These are phyloP conservation scores for Hansfordia pulvinata DNA, from an alignment of 2,329 filamentous ascomycete species.

Conservation along the genomic window DNA sequence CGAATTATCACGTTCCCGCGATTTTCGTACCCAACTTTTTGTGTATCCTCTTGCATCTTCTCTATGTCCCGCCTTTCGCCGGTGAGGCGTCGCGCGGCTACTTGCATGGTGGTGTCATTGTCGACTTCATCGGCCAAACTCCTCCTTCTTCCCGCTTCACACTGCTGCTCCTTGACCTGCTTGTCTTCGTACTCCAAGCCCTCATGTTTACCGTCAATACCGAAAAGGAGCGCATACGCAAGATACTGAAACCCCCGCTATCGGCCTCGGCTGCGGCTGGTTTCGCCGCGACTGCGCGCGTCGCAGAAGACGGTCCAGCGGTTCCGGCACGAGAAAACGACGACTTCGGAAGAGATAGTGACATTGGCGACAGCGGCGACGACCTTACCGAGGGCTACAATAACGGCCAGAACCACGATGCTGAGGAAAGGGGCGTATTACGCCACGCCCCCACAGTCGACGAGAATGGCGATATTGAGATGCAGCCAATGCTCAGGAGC, in stretches of 20 bases:
- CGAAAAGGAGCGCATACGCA: conserved; percentile 42
- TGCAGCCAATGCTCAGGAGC: conserved; percentile 27
- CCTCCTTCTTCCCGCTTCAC: conserved; percentile 42
- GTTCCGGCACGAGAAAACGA: conserved; percentile 12
- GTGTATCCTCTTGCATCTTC: conserved; percentile 46
- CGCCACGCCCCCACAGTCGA: conserved; percentile 22
- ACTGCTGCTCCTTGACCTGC: conserved; percentile 39
- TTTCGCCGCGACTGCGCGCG: too few species aligned
- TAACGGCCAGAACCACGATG: conserved; percentile 35
- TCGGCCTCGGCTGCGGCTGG: conserved; percentile 8
- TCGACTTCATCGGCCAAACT: conserved; percentile 56
- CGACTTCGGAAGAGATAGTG: conserved; percentile 5
- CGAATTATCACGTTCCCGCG: conserved; percentile 43
- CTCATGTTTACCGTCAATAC: conserved; percentile 51
- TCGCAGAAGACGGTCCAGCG: too few species aligned
- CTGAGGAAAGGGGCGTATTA: conserved; percentile 39
- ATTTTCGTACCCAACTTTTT: conserved; percentile 44
- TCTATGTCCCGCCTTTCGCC: conserved; percentile 39
- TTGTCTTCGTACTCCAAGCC: conserved; percentile 44
- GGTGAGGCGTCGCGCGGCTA: conserved; percentile 50
- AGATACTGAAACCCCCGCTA: conserved; percentile 25
- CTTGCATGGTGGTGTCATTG: conserved; percentile 51
- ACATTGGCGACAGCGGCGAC: conserved; percentile 6
- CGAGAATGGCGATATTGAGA: conserved; percentile 29
- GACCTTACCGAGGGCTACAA: too few species aligned